Evolutionary conservation across 2,329 filamentous ascomycete species (phyloP).

Genomic region (Fusarium brachygibbosum): DNA sequence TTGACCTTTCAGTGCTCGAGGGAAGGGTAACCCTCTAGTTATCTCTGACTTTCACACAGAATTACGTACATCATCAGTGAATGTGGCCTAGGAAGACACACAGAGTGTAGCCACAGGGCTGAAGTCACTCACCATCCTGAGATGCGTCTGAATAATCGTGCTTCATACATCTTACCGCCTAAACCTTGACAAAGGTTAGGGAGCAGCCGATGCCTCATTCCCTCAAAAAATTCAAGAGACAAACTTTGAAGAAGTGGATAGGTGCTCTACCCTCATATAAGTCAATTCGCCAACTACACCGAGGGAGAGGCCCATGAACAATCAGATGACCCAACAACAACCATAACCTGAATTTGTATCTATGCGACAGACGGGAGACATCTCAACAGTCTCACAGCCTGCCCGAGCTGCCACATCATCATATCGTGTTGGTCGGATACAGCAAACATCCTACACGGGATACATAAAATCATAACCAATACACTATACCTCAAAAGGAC

Average conservation of each 20-base stretch:
- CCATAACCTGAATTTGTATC: not conserved
- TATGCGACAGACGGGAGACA: not conserved
- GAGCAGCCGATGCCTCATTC: not conserved
- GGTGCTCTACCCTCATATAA: not conserved
- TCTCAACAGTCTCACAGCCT: not conserved
- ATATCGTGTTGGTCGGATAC: conserved; percentile 1
- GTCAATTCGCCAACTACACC: not conserved
- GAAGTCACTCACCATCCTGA: not conserved
- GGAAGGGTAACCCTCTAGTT: too few relatives aligned
- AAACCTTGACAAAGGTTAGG: not conserved
- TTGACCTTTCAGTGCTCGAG: not conserved
- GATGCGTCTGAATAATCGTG: not conserved
- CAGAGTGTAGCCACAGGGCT: not conserved
- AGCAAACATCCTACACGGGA: not conserved
- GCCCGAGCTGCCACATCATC: conserved; percentile 2
- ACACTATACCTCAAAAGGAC: conserved; percentile 25
- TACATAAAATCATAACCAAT: not conserved
- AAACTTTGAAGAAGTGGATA: not conserved
- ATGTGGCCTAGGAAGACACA: not conserved
- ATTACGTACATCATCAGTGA: not conserved
- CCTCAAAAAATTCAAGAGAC: not conserved
- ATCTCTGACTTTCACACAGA: not conserved
- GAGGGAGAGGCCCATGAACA: not conserved
- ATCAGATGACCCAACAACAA: not conserved
- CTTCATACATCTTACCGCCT: not conserved